phyloP scores from a whole-genome alignment of 345 rosid genomes.

The Garcia nutans region DNA sequence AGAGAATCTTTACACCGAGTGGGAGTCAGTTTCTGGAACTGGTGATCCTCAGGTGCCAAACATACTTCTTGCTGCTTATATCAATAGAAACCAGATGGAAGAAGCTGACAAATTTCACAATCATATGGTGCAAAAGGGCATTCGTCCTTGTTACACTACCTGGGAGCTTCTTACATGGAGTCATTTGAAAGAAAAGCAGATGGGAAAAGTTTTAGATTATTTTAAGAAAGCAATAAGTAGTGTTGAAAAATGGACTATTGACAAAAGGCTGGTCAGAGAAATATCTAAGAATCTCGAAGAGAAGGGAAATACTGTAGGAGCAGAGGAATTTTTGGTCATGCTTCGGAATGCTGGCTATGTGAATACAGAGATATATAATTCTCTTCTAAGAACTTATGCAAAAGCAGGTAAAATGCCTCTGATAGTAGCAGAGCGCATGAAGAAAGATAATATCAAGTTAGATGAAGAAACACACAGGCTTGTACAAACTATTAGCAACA shows the following conservation, averaged over 20 bases:
- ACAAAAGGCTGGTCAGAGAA: constrained; percentile 47
- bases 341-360: constrained; percentile 63
- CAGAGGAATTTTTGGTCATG: constrained; percentile 60
- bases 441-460: constrained; percentile 53
- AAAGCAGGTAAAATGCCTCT: constrained; percentile 82
- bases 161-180: constrained; percentile 86
- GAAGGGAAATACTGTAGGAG: constrained; percentile 53
- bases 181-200: constrained; percentile 47
- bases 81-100: constrained; percentile 49
- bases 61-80: constrained; percentile 66
- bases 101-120: constrained; percentile 53
- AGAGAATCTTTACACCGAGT: constrained; percentile 60
- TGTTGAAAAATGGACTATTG: constrained; percentile 69
- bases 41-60: constrained; percentile 65
- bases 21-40: constrained; percentile 69
- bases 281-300: constrained; percentile 56
- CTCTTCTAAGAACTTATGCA: constrained; percentile 63
- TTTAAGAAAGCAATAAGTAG: constrained; percentile 63
- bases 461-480: constrained; percentile 69
- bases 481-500: constrained; percentile 51
- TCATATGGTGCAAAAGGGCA: constrained; percentile 47
- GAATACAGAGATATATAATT: constrained; percentile 65
- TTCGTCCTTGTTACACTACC: constrained; percentile 66
- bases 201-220: constrained; percentile 55
- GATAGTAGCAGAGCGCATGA: constrained; percentile 68